Conservation (phyloP, 257 asterid species). For the Capsicum baccatum region DNA sequence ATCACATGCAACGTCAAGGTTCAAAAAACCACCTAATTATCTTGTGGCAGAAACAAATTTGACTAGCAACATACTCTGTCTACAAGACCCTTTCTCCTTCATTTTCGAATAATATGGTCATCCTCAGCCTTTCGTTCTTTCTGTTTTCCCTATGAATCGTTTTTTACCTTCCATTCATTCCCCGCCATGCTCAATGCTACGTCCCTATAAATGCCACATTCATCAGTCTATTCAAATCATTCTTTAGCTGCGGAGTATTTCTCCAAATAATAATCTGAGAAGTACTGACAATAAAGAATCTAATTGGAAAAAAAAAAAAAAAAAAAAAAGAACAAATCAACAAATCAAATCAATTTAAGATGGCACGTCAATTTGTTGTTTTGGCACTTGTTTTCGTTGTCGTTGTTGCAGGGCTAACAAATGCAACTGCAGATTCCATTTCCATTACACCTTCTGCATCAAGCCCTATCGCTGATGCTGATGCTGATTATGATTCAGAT, state of each 20-base stretch:
- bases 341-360: no score
- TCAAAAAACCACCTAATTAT: not conserved
- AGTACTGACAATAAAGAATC: conserved; percentile 40
- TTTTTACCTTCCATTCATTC: not conserved
- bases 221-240: conserved; percentile 33
- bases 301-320: conserved; percentile 21
- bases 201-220: conserved; percentile 43
- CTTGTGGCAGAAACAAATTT: not conserved
- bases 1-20: not conserved
- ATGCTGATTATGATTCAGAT: conserved; percentile 4
- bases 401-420: conserved; percentile 40
- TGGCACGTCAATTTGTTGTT: conserved; percentile 63
- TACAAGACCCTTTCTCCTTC: not conserved
- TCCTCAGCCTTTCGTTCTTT: not conserved
- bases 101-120: not conserved
- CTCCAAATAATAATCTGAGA: conserved; percentile 29
- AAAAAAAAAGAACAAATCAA: conserved; percentile 31
- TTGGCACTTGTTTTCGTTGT: conserved; percentile 56
- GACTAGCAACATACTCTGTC: not conserved
- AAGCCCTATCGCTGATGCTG: conserved; percentile 28
- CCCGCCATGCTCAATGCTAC: not conserved
- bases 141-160: not conserved
- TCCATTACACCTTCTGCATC: not conserved
- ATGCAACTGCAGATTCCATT: not conserved
- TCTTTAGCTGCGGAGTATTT: conserved; percentile 53